Evolutionary conservation across 179 eudicot species (phyloP), one percentile per base, ranked within the genome.

Genomic region (Actinidia arguta): DNA sequence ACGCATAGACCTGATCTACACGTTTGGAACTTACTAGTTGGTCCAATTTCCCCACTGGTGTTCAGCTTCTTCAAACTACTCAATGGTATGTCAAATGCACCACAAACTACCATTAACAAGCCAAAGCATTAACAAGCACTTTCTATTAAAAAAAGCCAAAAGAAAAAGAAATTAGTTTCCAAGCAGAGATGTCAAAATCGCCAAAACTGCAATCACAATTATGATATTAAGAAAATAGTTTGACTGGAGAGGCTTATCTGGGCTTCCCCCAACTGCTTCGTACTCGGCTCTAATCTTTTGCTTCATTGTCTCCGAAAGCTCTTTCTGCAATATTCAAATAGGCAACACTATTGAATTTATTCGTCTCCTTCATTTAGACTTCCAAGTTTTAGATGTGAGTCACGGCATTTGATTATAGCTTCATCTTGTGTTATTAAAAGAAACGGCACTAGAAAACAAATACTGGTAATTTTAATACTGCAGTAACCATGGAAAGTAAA

Each of bases 271-370:
- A 64, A 84, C 8, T 51, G 83, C 83, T 80, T 80, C 83, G 79
- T 94, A 96, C 86, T 95, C 99, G 76, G 98, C 93, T 48, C 96
- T 88, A 80, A 94, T 94, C 92, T 96, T 94, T 87, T 88, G 91
- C 92, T 93, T 96, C 99, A 93, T 94, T 55, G 93, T 13, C 31
- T 91, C 97, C 54, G 96, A 94, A 0, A 95, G 89, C 88, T 92
- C 99, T 77, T 85, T 93, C 99, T 94, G 99, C 93, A 95, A 89
- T 31, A 31, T 88, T 83, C 89, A 91, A 85, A 82, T 85, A 89
- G 82, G 85, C 84, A 91, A 91, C 76, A 84, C 75, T 78, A 90
- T 79, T 86, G 90, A 85, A 81, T 85, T 88, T 86, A 88, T 82
- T 89, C 86, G 75, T 85, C 87, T 75, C 84, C 86, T 62, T 81